Percentiles rank a stretch among this genome's conserved stretches.
Conservation (phyloP, 495 filamentous ascomycete species). For the Tricharina praecox region DNA sequence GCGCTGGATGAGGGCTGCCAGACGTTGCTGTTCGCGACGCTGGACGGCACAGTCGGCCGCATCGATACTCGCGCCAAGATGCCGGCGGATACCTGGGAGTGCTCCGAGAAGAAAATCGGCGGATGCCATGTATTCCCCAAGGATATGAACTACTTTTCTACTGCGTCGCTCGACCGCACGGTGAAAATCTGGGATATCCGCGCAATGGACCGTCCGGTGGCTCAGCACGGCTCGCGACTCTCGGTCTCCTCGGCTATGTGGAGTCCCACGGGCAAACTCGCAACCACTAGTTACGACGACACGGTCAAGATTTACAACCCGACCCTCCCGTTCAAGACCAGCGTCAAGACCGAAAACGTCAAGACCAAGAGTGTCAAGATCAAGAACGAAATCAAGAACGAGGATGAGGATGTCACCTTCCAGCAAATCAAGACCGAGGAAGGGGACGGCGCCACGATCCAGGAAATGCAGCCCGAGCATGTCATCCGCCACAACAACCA, state of each 20-base stretch:
- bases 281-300: constrained; percentile 86
- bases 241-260: constrained; percentile 86
- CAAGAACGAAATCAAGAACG: too few relatives aligned
- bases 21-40: constrained; percentile 68
- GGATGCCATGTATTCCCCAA: constrained; percentile 72
- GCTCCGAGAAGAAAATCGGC: constrained; percentile 82
- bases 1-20: constrained; percentile 56
- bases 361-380: too few relatives aligned
- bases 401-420: too few relatives aligned
- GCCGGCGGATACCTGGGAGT: not conserved
- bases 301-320: constrained; percentile 73
- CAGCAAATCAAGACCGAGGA: not conserved
- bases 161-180: constrained; percentile 75
- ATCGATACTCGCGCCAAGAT: constrained; percentile 37
- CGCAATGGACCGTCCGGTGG: constrained; percentile 57
- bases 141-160: constrained; percentile 67
- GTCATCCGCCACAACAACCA: constrained; percentile 79
- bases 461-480: not conserved
- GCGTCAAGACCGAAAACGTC: too few relatives aligned
- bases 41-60: constrained; percentile 62
- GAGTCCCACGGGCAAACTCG: constrained; percentile 63
- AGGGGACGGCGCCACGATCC: too few relatives aligned
- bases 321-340: too few relatives aligned
- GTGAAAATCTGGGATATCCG: constrained; percentile 86
- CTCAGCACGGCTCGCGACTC: constrained; percentile 62